A percentile compares a stretch with the other conserved stretches of the same genome.
These are phyloP conservation scores for Phialophora chinensis DNA, from an alignment of 2,329 filamentous ascomycete genomes.

Conservation along the genomic window DNA sequence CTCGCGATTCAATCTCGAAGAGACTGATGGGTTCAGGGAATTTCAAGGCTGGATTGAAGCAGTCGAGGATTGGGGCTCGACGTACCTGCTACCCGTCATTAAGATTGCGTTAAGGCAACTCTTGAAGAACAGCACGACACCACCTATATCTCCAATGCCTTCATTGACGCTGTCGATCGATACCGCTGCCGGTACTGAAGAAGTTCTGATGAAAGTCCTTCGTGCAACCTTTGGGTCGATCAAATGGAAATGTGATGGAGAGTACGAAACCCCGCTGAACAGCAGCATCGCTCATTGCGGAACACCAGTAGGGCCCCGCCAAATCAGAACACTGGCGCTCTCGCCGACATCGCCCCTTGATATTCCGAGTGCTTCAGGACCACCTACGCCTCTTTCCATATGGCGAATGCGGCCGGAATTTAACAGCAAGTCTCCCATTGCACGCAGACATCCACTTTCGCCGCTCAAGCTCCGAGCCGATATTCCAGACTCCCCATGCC, in stretches of 20 bases:
- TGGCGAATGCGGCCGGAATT: conserved; percentile 33
- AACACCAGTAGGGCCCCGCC: conserved; percentile 33
- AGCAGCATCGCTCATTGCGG: conserved; percentile 37
- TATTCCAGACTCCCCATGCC: conserved; percentile 31
- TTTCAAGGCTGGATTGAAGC: conserved; percentile 38
- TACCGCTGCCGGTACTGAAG: conserved; percentile 33
- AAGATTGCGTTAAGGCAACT: conserved; percentile 34
- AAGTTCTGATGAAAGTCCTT: conserved; percentile 32
- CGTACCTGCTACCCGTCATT: conserved; percentile 33
- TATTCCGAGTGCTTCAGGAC: conserved; percentile 25
- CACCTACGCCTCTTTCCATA: conserved; percentile 20
- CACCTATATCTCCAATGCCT: conserved; percentile 36
- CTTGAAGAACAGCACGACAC: conserved; percentile 29
- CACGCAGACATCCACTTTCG: conserved; percentile 26
- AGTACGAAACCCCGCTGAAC: conserved; percentile 36
- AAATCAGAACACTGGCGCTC: conserved; percentile 32
- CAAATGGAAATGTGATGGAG: conserved; percentile 35
- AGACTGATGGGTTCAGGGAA: conserved; percentile 29
- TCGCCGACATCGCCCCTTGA: conserved; percentile 30
- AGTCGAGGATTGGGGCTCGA: conserved; percentile 37
- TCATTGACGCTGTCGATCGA: conserved; percentile 35
- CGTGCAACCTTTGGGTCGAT: conserved; percentile 30
- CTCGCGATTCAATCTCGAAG: conserved; percentile 37
- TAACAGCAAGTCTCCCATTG: conserved; percentile 24
- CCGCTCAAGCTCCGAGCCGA: conserved; percentile 29